phyloP scores from a whole-genome alignment of 805 yeast species.

The Millerozyma miso region DNA sequence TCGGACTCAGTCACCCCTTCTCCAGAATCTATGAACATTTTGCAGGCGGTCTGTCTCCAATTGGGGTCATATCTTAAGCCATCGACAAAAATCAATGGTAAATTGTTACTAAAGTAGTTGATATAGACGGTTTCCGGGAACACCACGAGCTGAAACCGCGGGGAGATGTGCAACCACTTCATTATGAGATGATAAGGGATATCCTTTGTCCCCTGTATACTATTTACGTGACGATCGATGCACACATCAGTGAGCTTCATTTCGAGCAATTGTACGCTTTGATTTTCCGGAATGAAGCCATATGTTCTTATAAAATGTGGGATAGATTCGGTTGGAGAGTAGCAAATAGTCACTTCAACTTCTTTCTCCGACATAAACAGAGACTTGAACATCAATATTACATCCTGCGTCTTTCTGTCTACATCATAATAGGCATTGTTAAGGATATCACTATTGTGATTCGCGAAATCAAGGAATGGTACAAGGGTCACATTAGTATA shows the following conservation, averaged over 20 bases:
- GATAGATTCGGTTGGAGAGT: constrained; percentile 19
- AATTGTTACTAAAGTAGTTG: constrained; percentile 13
- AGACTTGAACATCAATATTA: constrained; percentile 56
- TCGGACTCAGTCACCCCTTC: constrained; percentile 22
- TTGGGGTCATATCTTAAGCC: constrained; percentile 70
- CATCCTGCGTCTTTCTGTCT: constrained; percentile 37
- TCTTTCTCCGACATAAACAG: constrained; percentile 2
- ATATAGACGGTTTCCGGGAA: constrained; percentile 5
- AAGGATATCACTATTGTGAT: constrained; percentile 36
- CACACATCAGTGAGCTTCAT: constrained; percentile 2
- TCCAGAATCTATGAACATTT: constrained; percentile 12
- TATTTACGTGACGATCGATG: constrained; percentile 8
- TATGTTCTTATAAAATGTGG: constrained; percentile 24
- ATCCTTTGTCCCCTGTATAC: constrained; percentile 7
- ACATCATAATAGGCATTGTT: constrained; percentile 60
- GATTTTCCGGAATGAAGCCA: constrained; percentile 26
- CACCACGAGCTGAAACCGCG: constrained; percentile 20
- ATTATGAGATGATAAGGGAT: constrained; percentile 10
- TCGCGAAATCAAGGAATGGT: constrained; percentile 65
- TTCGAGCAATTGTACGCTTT: constrained; percentile 12
- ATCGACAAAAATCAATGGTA: constrained; percentile 41
- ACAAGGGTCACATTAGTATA: constrained; percentile 49
- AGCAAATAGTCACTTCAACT: constrained; percentile 23
- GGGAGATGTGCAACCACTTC: constrained; percentile 28
- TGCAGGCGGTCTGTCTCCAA: constrained; percentile 18